Base-by-base conservation (phyloP, 129 eudicot genomes). In the Saposhnikovia divaricata region DNA sequence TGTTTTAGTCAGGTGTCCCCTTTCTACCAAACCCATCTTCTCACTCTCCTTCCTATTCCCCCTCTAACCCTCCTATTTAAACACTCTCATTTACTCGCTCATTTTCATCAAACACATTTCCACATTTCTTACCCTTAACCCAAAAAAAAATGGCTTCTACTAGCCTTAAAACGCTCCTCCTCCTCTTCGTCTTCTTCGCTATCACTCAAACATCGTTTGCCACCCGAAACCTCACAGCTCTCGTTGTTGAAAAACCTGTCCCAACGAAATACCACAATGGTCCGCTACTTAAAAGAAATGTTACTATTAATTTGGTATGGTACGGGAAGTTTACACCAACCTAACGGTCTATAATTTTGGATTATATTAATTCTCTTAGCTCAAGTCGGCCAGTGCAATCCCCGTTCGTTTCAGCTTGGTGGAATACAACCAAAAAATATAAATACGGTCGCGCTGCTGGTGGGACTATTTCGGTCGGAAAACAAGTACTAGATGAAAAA, bases 241-340 rank as follows among this genome's bases (percentile, higher is more conserved):
- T 91, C 6, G 92, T 91, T 34, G 46, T 81, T 12, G 80, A 88
- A 65, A 84, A 82, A 55, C 97, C 97, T 0, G 82, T 92, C 11
- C 71, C 88, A 0, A 82, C 90, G 42, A 90, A 86, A 27, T 89
- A 93, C 85, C 98, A 93, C 68, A 86, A 90, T 65, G 98, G 98
- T 6, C 84, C 82, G 1, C 93, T 93, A 8, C 78, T 93, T 0
- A 82, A 77, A 75, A 96, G 98, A 9, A 89, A 85, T 11, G 31
- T 89, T 6, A 83, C 93, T 69, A 82, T 93, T 47, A 93, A 93
- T 82, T 85, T 93, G 34, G 83, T 93, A 0, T 93, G 98, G 98
- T 93, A 93, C 47, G 98, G 98, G 21, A 86, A 87, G 78, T 93
- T 93, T 76, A 86, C 92, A 3, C 90, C 96, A 0, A 40, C 23